phyloP scores from a whole-genome alignment of 495 filamentous ascomycete genomes.

The Parmelia sp. region DNA sequence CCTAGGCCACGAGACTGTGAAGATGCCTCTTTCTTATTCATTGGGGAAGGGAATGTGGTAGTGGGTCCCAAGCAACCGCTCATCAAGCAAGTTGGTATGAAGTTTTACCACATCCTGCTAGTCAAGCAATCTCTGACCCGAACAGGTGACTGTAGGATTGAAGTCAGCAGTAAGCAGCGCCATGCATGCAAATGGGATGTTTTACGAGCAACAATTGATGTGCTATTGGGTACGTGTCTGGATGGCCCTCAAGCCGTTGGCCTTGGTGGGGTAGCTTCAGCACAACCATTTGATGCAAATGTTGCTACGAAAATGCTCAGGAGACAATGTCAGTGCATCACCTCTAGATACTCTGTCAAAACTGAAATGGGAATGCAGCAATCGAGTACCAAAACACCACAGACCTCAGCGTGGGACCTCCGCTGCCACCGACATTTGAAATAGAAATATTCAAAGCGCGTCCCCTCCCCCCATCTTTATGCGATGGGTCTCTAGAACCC shows the following conservation, averaged over 20 bases:
- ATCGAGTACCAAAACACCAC: neutral
- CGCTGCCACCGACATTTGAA: neutral
- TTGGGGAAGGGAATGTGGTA: neutral
- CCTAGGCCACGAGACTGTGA: neutral
- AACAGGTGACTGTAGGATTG: neutral
- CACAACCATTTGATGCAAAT: neutral
- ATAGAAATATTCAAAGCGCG: neutral
- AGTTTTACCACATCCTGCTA: neutral
- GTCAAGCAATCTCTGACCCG: neutral
- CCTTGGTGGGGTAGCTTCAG: neutral
- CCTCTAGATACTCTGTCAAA: neutral
- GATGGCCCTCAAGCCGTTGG: constrained; percentile 1
- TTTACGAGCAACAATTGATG: neutral
- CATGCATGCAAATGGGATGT: neutral
- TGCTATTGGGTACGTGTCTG: neutral
- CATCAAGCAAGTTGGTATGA: constrained; percentile 1
- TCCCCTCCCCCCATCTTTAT: neutral
- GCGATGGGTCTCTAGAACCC: neutral
- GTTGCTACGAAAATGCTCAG: neutral
- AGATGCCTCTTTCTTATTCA: neutral
- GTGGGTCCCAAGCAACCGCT: neutral
- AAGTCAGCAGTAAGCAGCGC: neutral
- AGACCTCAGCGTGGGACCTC: neutral
- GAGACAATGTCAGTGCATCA: neutral
- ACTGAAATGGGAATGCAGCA: neutral